phyloP scores from a whole-genome alignment of 176 grass and related monocot species.

The Phragmites australis region DNA sequence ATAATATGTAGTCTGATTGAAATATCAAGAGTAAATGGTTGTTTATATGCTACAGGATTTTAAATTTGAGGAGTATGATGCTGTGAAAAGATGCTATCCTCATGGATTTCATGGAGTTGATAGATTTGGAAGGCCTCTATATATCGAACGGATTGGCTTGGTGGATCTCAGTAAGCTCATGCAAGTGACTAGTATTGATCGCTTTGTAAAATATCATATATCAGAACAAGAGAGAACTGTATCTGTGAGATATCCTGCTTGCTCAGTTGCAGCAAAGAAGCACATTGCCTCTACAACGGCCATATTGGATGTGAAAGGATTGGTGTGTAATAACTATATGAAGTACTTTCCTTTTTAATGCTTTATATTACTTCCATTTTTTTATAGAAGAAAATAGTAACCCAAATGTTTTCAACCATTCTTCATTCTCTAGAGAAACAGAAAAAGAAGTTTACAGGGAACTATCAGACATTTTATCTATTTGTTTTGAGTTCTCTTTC shows the following conservation, averaged over 20 bases:
- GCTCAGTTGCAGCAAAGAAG: conserved; percentile 77
- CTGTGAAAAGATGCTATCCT: conserved; percentile 84
- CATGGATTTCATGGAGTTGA: conserved; percentile 97
- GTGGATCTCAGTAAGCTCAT: conserved; percentile 67
- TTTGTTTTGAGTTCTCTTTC: not conserved
- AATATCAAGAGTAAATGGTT: not conserved
- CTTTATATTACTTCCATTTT: conserved; percentile 27
- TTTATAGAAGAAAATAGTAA: conserved; percentile 30
- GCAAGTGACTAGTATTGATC: conserved; percentile 65
- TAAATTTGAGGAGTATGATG: conserved; percentile 80
- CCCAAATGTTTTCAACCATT: conserved; percentile 32
- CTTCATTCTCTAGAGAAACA: conserved; percentile 15
- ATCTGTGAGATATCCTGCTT: conserved; percentile 77
- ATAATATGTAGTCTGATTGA: conserved; percentile 9
- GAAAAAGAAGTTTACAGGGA: not conserved
- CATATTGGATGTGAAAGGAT: conserved; percentile 85
- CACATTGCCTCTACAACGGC: conserved; percentile 78
- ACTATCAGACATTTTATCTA: conserved; percentile 22
- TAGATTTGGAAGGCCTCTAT: conserved; percentile 79
- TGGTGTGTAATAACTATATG: conserved; percentile 55
- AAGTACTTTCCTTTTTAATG: conserved; percentile 10
- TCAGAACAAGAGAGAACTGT: conserved; percentile 91
- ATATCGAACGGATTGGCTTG: conserved; percentile 82
- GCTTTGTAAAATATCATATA: conserved; percentile 92
- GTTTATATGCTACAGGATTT: conserved; percentile 67